Conservation (phyloP, 768 basidiomycete species). For the Calvatia gigantea region DNA sequence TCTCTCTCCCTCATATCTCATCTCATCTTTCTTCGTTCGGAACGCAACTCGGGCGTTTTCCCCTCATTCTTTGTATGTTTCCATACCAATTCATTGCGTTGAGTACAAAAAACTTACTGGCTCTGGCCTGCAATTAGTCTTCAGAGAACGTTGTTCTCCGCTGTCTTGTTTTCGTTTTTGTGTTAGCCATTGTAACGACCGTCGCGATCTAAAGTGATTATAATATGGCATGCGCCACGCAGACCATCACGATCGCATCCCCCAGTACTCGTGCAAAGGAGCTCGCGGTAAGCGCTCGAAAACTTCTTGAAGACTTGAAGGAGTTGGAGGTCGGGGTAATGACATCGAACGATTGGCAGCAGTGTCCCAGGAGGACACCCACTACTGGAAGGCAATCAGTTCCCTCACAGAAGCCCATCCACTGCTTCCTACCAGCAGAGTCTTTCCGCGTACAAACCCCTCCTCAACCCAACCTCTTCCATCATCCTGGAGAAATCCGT, state of each 20-base stretch:
- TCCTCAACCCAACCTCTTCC: slow-evolving; percentile 1
- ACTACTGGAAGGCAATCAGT: slow-evolving; percentile 3
- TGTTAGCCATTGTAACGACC: slow-evolving; percentile 16
- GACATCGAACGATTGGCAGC: neutral
- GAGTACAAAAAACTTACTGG: neutral
- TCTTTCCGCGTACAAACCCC: neutral
- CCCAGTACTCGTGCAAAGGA: slow-evolving; percentile 10
- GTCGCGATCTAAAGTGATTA: neutral
- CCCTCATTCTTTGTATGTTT: slow-evolving; percentile 4
- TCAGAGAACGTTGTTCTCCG: slow-evolving; percentile 16
- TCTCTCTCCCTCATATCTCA: neutral
- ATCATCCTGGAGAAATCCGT: neutral
- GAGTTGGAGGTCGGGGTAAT: slow-evolving; percentile 11
- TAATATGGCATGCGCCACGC: slow-evolving; percentile 2
- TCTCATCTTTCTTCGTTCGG: neutral
- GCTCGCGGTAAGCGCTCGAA: slow-evolving; percentile 12
- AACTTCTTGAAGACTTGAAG: slow-evolving; percentile 14
- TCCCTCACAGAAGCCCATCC: slow-evolving; percentile 6
- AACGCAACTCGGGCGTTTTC: neutral
- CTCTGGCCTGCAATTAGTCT: neutral
- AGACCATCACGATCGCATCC: slow-evolving; percentile 6
- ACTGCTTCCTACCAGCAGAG: slow-evolving; percentile 3
- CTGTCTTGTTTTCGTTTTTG: slow-evolving; percentile 13
- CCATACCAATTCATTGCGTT: neutral
- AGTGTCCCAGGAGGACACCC: slow-evolving; percentile 2